phyloP scores from a whole-genome alignment of 306 rosid genomes.

The Clitoria ternatea region DNA sequence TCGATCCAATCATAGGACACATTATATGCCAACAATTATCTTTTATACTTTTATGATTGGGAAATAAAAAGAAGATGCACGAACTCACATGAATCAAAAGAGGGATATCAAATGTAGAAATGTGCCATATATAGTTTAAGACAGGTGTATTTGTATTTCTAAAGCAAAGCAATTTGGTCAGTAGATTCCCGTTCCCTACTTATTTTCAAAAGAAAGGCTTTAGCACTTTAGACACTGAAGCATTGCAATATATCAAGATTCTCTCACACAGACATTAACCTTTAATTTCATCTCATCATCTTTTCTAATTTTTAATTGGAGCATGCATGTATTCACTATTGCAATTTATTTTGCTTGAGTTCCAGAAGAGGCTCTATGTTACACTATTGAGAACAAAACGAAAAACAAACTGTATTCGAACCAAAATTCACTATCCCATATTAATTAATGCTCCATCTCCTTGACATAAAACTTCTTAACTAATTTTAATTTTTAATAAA shows the following conservation, averaged over 20 bases:
- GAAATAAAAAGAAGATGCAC: slow-evolving; percentile 22
- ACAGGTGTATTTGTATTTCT: slow-evolving; percentile 23
- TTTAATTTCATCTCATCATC: not conserved
- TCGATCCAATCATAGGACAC: slow-evolving; percentile 21
- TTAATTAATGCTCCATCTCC: too few relatives aligned
- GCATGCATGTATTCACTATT: not conserved
- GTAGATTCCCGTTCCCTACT: slow-evolving; percentile 35
- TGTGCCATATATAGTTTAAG: slow-evolving; percentile 27
- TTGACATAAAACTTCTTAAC: too few relatives aligned
- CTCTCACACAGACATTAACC: not conserved
- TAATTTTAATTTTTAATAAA: too few relatives aligned
- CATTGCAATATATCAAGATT: slow-evolving; percentile 7
- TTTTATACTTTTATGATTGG: slow-evolving; percentile 36
- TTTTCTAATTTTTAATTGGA: not conserved
- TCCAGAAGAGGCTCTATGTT: not conserved
- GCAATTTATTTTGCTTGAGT: not conserved
- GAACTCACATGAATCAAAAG: slow-evolving; percentile 30
- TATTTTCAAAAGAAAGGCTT: slow-evolving; percentile 29
- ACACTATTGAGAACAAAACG: not conserved
- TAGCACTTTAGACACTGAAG: slow-evolving; percentile 26
- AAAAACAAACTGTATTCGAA: not conserved
- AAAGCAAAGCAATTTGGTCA: slow-evolving; percentile 40
- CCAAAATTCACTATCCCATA: not conserved
- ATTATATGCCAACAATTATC: slow-evolving; percentile 15
- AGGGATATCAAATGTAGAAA: slow-evolving; percentile 14